Base-by-base conservation (phyloP, 1,139 yeast species). In the Protomyces pachydermus region DNA sequence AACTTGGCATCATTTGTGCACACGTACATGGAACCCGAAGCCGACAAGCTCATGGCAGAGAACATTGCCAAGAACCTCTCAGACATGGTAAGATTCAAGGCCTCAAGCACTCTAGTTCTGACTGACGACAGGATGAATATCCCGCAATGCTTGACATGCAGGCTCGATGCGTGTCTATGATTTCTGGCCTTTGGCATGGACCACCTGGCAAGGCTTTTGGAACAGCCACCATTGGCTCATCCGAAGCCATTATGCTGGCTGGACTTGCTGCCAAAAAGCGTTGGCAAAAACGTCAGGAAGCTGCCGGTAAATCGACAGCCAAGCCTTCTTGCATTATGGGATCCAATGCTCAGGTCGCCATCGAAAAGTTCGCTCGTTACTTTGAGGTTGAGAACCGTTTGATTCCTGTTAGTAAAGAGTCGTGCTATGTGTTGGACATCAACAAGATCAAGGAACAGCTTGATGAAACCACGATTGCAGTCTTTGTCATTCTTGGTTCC, bases 391-490 rank as follows among this genome's bases (percentile, higher is more conserved):
- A 91, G 72, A 84, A 88, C 69, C 81, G 96, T 69, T 76, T 88
- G 68, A 81, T 91, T 67, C 85, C 87, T 16, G 88, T 90, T 53
- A 78, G 80, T 38, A 55, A 55, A 16, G 79, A 80, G 57, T 79
- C 85, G 54, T 83, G 85, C 68, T 88, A 86, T 74, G 80, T 86
- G 67, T 79, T 90, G 71, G 91, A 88, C 72, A 75, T 81, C 37
- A 70, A 79, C 46, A 79, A 82, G 69, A 80, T 91, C 71, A 81
- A 80, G 72, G 84, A 84, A 64, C 78, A 82, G 66, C 79, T 88
- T 48, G 97, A 90, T 74, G 97, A 91, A 74, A 91, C 91, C 77
- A 91, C 97, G 18, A 91, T 91, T 77, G 97, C 97, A 70, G 83
- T 89, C 55, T 91, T 86, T 76, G 96, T 87, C 28, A 90, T 91